Evolutionary conservation across 495 filamentous ascomycete genomes (phyloP).

Genomic region (Hypoxylon lenormandii): DNA sequence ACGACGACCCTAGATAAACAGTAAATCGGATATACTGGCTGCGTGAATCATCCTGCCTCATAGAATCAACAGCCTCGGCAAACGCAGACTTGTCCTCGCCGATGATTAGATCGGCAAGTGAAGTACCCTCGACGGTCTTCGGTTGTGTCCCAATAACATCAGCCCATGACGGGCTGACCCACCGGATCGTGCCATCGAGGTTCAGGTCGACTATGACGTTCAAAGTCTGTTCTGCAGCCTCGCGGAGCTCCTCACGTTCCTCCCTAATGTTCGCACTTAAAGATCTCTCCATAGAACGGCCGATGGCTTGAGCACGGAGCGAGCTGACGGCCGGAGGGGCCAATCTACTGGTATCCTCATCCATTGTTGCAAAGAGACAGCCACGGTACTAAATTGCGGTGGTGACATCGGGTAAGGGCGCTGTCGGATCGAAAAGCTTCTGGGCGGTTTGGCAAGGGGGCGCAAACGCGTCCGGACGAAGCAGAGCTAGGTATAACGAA

Average conservation of each 20-base stretch:
- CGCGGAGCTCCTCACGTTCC: slow-evolving; percentile 90
- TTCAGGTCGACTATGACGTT: slow-evolving; percentile 95
- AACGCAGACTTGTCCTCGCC: slow-evolving; percentile 81
- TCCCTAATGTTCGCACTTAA: slow-evolving; percentile 68
- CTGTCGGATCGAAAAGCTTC: slow-evolving; percentile 32
- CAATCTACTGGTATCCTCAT: slow-evolving; percentile 56
- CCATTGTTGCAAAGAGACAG: slow-evolving; percentile 55
- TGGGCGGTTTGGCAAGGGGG: slow-evolving; percentile 20
- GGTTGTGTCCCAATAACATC: slow-evolving; percentile 86
- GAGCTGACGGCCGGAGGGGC: slow-evolving; percentile 62
- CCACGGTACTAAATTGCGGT: slow-evolving; percentile 47
- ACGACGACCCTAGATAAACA: slow-evolving; percentile 77
- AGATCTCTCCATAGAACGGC: slow-evolving; percentile 63
- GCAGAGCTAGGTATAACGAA: slow-evolving; percentile 15
- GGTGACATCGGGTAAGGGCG: slow-evolving; percentile 43
- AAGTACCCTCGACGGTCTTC: slow-evolving; percentile 77
- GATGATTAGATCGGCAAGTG: slow-evolving; percentile 83
- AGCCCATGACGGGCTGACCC: slow-evolving; percentile 97
- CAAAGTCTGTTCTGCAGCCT: slow-evolving; percentile 93
- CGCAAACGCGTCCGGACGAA: slow-evolving; percentile 46
- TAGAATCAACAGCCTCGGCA: slow-evolving; percentile 81
- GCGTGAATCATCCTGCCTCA: slow-evolving; percentile 91
- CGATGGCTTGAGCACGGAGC: slow-evolving; percentile 61
- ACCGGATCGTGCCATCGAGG: slow-evolving; percentile 86
- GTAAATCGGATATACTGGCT: slow-evolving; percentile 92